These are phyloP conservation scores for Taphrina flavorubra DNA, from an alignment of 1,139 yeast species.

Conservation along the genomic window DNA sequence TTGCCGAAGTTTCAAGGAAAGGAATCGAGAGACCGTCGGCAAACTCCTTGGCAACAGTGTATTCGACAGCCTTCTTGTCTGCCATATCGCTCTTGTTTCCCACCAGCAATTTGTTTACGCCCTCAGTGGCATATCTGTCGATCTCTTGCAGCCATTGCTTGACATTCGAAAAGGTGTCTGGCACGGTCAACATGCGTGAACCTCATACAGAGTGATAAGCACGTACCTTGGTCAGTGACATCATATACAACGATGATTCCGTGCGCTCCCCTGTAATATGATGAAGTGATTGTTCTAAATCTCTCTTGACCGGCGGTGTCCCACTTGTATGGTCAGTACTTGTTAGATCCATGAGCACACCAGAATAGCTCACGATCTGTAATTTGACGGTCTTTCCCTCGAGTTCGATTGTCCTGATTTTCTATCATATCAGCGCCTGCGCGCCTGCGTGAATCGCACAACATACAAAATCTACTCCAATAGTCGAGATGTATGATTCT, in stretches of 20 bases:
- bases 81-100: constrained; percentile 96
- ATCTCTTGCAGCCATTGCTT: constrained; percentile 99
- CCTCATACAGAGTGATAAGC: background rate
- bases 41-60: constrained; percentile 95
- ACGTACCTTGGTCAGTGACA: constrained; percentile 83
- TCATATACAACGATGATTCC: constrained; percentile 98
- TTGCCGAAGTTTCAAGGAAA: constrained; percentile 94
- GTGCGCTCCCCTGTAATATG: constrained; percentile 98
- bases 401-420: constrained; percentile 93
- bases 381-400: constrained; percentile 97
- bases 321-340: constrained; percentile 58
- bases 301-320: constrained; percentile 99
- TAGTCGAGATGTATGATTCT: constrained; percentile 94
- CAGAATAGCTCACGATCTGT: constrained; percentile 61
- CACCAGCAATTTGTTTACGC: constrained; percentile 92
- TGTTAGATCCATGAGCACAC: background rate
- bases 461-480: constrained; percentile 84
- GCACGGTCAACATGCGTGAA: background rate
- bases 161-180: constrained; percentile 84
- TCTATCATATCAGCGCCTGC: constrained; percentile 49
- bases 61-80: constrained; percentile 94
- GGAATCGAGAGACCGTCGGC: constrained; percentile 96
- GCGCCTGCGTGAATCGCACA: background rate
- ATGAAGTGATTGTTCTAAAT: constrained; percentile 95
- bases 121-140: constrained; percentile 97